Base-by-base conservation (phyloP, 495 filamentous ascomycete genomes). In the Penicillium herquei region DNA sequence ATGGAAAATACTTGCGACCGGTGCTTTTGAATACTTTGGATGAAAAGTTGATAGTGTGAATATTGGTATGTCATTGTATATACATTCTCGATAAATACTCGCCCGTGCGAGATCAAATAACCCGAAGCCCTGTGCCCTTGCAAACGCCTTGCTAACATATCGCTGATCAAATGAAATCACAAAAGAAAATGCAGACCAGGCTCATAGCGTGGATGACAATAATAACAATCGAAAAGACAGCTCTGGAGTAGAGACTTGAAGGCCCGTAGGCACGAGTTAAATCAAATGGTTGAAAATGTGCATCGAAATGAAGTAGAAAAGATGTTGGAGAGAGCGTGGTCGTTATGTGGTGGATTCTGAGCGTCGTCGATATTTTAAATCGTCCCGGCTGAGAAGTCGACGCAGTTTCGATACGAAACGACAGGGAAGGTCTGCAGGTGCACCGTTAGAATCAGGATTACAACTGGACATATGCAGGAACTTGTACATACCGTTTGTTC, bases 371-470 rank as follows among this genome's bases (percentile, higher is more conserved):
- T 50, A 16, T 54, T 54, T 63, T 26, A 73, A 40, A 37, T 73
- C 68, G 30, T 73, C 68, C 35, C 68, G 66, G 51, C 61, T 68
- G 17, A 73, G 65, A n/a, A 73, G 45, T 33, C 66, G 64, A 14
- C 67, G 65, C 9, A 72, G 57, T 50, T 62, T 68, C 6, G 70
- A 68, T 13, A 68, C 68, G 37, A 73, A 65, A 40, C 68, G 65
- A 48, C 57, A 60, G 39, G 40, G 41, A 30, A 17, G 50, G 26
- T 39, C 67, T 68, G 32, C 18, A 49, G 8, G 3, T 41, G 40
- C 12, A 35, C 13, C n/a, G 54, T 58, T 57, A 52, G 34, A n/a
- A 44, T 34, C 39, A 30, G 49, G 30, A 9, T 3, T 8, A 35
- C 6, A 26, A 14, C 39, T 32, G 8, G 37, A 13, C n/a, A 31